Evolutionary conservation across 1,284 basidiomycete genomes (phyloP).

Genomic region (Tylopilus microsporus): DNA sequence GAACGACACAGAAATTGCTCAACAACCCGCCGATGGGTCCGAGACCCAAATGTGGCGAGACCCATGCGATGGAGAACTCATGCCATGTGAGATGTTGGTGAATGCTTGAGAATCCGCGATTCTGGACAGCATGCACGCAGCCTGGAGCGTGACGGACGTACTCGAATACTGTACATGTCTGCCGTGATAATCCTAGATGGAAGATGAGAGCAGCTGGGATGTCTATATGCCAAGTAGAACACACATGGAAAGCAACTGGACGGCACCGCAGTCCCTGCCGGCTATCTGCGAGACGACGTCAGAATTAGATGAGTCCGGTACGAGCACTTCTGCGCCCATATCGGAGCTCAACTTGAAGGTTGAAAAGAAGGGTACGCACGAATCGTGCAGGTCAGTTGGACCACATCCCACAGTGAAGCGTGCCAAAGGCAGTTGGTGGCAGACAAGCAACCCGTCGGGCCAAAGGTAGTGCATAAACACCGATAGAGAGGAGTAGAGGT

Average conservation of each 20-base stretch:
- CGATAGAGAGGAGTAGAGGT: slow-evolving; percentile 25
- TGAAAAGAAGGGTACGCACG: slow-evolving; percentile 7
- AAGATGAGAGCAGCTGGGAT: background rate
- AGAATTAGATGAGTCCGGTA: background rate
- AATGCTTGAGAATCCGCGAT: slow-evolving; percentile 13
- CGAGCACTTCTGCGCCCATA: background rate
- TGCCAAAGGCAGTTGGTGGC: slow-evolving; percentile 9
- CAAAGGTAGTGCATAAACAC: slow-evolving; percentile 22
- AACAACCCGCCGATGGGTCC: slow-evolving; percentile 18
- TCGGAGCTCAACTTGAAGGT: background rate
- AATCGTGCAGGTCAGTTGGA: slow-evolving; percentile 20
- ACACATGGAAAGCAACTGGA: slow-evolving; percentile 20
- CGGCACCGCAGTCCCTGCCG: slow-evolving; percentile 16
- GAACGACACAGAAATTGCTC: slow-evolving; percentile 19
- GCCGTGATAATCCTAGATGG: slow-evolving; percentile 17
- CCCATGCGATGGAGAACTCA: slow-evolving; percentile 1
- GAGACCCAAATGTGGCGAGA: slow-evolving; percentile 5
- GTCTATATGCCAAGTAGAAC: background rate
- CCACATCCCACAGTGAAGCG: slow-evolving; percentile 17
- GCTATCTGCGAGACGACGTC: slow-evolving; percentile 9
- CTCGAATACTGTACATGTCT: slow-evolving; percentile 19
- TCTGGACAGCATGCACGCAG: slow-evolving; percentile 1
- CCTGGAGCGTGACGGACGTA: background rate
- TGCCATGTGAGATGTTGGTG: slow-evolving; percentile 6
- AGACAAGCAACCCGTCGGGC: slow-evolving; percentile 18